Conservation (phyloP, 225 moss, liverwort and hornwort genomes). For the Anthoceros angustus region DNA sequence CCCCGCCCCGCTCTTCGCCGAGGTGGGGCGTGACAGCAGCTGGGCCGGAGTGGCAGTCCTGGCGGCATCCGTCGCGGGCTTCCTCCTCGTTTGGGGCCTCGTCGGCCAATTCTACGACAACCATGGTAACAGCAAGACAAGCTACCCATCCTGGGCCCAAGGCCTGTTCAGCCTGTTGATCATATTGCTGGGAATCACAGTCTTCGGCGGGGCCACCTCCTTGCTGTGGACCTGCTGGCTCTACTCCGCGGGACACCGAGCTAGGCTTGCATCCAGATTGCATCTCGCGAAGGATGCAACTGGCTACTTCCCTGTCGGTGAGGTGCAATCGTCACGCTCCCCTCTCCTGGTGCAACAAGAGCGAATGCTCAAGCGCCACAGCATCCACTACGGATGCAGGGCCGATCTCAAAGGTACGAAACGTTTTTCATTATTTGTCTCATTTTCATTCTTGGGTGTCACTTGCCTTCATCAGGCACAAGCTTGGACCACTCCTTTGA, state of each 20-base stretch:
- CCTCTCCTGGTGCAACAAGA: background rate
- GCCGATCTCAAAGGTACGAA: background rate
- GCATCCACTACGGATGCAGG: background rate
- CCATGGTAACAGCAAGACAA: background rate
- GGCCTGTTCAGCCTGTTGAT: constrained; percentile 19
- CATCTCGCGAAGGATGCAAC: background rate
- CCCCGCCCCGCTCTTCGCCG: background rate
- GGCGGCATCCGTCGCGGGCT: constrained; percentile 12
- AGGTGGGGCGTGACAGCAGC: constrained; percentile 15
- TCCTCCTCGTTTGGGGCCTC: constrained; percentile 21
- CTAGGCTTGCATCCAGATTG: background rate
- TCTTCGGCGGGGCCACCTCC: constrained; percentile 30
- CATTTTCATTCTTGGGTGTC: no score
- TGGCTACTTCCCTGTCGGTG: background rate
- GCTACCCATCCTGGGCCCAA: constrained; percentile 12
- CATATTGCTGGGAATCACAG: constrained; percentile 16
- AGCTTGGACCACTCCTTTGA: no score
- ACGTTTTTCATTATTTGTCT: no score
- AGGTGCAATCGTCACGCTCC: background rate
- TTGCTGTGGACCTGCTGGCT: constrained; percentile 9
- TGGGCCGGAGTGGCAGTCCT: constrained; percentile 17
- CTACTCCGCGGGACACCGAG: constrained; percentile 4
- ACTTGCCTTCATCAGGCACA: no score
- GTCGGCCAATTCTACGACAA: constrained; percentile 22
- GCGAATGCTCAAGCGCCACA: background rate